phyloP scores from a whole-genome alignment of 169 alveolate species.

The Theileria parva region DNA sequence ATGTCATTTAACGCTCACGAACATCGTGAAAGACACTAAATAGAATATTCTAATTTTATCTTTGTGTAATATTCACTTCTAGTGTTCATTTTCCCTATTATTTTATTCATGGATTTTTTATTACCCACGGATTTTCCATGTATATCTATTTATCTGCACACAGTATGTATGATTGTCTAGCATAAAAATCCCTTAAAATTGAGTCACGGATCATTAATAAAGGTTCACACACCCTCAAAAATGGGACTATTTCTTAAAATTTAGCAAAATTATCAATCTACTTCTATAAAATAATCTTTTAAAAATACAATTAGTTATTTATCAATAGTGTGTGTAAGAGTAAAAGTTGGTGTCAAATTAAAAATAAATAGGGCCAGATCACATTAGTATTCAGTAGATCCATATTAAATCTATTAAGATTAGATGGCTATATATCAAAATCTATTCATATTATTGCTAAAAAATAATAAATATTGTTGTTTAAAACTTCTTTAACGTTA shows the following conservation, averaged over 20 bases:
- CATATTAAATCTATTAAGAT: background rate
- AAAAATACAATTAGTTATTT: background rate
- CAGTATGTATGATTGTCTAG: background rate
- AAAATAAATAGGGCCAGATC: background rate
- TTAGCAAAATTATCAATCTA: too few relatives aligned
- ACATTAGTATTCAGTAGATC: background rate
- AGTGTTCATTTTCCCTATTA: background rate
- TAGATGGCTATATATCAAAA: background rate
- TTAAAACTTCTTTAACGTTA: background rate
- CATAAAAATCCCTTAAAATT: background rate
- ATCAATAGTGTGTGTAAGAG: background rate
- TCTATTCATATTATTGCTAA: background rate
- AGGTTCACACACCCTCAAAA: background rate
- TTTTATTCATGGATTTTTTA: background rate
- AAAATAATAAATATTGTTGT: background rate
- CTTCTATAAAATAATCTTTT: too few relatives aligned
- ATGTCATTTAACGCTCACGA: constrained; percentile 54
- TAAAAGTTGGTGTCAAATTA: background rate
- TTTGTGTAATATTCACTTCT: background rate
- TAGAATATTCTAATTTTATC: background rate
- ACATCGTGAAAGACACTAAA: constrained; percentile 42
- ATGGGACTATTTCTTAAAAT: background rate
- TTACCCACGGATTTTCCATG: background rate
- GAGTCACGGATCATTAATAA: background rate
- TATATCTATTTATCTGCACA: too few relatives aligned